These are phyloP conservation scores for Neurospora cerealis DNA, from an alignment of 495 filamentous ascomycete species.

Conservation along the genomic window DNA sequence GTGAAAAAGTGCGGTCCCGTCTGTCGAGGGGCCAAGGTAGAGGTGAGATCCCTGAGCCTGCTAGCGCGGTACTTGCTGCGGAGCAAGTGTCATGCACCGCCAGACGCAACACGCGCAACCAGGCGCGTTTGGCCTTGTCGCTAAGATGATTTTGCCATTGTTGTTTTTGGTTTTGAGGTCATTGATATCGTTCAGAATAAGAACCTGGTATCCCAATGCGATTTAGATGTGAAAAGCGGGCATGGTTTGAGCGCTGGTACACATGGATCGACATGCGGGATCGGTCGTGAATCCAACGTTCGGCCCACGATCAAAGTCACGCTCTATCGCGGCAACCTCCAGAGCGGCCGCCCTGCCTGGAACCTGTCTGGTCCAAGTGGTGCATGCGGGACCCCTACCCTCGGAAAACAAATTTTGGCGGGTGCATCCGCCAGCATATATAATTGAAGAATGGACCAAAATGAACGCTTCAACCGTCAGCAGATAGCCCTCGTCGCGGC, in stretches of 20 bases:
- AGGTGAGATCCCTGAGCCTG: conserved; percentile 7
- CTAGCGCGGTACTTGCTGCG: conserved; percentile 15
- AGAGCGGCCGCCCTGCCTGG: neutral
- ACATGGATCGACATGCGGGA: neutral
- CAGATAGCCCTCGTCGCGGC: conserved; percentile 13
- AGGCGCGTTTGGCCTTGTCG: neutral
- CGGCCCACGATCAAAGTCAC: neutral
- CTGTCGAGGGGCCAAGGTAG: conserved; percentile 1
- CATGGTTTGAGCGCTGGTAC: neutral
- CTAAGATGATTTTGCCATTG: neutral
- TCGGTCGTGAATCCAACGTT: neutral
- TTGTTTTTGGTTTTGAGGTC: neutral
- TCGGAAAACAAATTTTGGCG: conserved; percentile 13
- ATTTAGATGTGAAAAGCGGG: neutral
- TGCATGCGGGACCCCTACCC: conserved; percentile 24
- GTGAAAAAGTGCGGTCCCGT: neutral
- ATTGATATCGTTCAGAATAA: neutral
- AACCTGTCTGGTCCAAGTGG: conserved; percentile 1
- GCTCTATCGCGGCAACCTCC: neutral
- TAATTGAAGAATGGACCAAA: conserved; percentile 13
- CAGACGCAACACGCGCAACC: neutral
- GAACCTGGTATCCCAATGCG: neutral
- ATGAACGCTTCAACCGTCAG: conserved; percentile 8
- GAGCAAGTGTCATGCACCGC: neutral
- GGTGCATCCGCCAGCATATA: conserved; percentile 6